phyloP scores from a whole-genome alignment of 129 eudicot genomes.

The Centaurea solstitialis region DNA sequence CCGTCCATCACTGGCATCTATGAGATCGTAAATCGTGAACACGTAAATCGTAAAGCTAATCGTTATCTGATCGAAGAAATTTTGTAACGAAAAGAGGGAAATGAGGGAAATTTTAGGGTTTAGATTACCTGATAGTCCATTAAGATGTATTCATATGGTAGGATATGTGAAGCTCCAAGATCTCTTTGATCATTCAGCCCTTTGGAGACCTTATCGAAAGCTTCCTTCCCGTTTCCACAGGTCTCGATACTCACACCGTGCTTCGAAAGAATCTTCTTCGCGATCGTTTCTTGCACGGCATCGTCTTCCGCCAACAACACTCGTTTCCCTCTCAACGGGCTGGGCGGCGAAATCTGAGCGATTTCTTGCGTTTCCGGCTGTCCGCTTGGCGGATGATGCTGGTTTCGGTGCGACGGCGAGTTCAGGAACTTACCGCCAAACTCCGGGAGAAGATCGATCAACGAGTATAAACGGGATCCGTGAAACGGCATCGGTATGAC shows the following conservation, averaged over 20 bases:
- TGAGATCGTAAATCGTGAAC: background rate
- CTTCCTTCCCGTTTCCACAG: slow-evolving; percentile 47
- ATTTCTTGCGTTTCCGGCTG: slow-evolving; percentile 17
- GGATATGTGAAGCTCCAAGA: slow-evolving; percentile 22
- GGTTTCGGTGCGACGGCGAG: slow-evolving; percentile 12
- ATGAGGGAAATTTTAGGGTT: background rate
- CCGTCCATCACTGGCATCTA: slow-evolving; percentile 59
- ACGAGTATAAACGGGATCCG: slow-evolving; percentile 54
- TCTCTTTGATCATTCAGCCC: slow-evolving; percentile 32
- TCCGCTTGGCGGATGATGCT: background rate
- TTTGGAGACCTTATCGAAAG: slow-evolving; percentile 31
- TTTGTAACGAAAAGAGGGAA: no score
- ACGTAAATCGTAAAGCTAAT: background rate
- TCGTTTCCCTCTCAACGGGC: slow-evolving; percentile 41
- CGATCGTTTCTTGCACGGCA: slow-evolving; percentile 25
- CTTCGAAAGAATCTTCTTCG: slow-evolving; percentile 18
- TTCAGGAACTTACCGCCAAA: slow-evolving; percentile 27
- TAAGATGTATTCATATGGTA: slow-evolving; percentile 53
- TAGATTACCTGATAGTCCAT: slow-evolving; percentile 64
- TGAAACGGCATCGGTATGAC: slow-evolving; percentile 62
- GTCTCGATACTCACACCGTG: slow-evolving; percentile 32
- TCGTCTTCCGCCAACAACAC: slow-evolving; percentile 49
- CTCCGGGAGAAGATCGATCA: slow-evolving; percentile 56
- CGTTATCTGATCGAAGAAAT: background rate
- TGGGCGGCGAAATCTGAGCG: slow-evolving; percentile 1